A percentile compares a stretch with the other conserved stretches of the same genome.
Conservation (phyloP, 2,329 filamentous ascomycete species). For the Beauveria sp. region DNA sequence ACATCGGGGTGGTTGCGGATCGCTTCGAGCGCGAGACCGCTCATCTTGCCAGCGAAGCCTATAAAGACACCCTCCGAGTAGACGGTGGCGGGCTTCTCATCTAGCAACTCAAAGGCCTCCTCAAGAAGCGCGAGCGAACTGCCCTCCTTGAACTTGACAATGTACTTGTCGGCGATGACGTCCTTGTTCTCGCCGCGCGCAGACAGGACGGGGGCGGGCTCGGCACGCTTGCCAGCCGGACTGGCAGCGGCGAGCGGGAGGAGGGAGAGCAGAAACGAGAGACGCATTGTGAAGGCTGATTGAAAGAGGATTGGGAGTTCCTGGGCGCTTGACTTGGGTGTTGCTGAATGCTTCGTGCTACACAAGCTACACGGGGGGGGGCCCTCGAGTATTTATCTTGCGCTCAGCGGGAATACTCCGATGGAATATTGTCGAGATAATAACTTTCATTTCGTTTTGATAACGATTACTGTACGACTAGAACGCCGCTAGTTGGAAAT, state of each 20-base stretch:
- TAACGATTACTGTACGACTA: not conserved
- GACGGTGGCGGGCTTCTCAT: constrained; percentile 13
- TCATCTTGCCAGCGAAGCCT: constrained; percentile 15
- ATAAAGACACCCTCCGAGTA: constrained; percentile 16
- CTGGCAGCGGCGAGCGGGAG: constrained; percentile 6
- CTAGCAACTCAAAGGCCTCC: constrained; percentile 11
- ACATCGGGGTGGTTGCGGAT: constrained; percentile 15
- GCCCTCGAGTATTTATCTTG: not conserved
- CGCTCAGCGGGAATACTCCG: not conserved
- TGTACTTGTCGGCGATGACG: constrained; percentile 16
- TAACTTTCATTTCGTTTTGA: not conserved
- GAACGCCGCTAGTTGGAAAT: not conserved
- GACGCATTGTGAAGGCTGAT: not conserved
- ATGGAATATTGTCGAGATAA: not conserved
- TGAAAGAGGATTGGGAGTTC: not conserved
- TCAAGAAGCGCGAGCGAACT: constrained; percentile 12
- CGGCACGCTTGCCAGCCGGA: constrained; percentile 10
- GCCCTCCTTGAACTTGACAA: constrained; percentile 16
- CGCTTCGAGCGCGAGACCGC: constrained; percentile 10
- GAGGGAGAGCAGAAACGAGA: constrained; percentile 1
- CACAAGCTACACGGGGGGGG: not conserved
- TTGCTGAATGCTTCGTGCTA: too few relatives aligned
- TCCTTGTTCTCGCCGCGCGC: constrained; percentile 12
- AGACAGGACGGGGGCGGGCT: constrained; percentile 14
- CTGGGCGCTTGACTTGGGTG: too few relatives aligned